Percentiles rank a stretch among this genome's conserved stretches.
phyloP scores from a whole-genome alignment of 495 filamentous ascomycete genomes.

The Glarea lozoyensis region DNA sequence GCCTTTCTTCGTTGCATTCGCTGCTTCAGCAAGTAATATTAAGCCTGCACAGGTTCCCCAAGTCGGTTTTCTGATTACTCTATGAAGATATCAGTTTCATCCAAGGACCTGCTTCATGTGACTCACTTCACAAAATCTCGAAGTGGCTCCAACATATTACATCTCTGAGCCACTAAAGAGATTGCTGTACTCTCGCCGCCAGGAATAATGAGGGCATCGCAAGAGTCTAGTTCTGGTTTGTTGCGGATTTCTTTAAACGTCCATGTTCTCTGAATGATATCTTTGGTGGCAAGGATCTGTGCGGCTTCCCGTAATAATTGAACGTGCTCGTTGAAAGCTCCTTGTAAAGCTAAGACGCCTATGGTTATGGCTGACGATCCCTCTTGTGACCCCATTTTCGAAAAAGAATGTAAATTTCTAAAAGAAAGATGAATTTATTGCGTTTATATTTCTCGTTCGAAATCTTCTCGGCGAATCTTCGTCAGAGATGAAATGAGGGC shows the following conservation, averaged over 20 bases:
- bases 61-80: constrained; percentile 65
- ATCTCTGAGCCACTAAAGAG: constrained; percentile 75
- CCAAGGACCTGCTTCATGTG: neutral
- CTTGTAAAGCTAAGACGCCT: constrained; percentile 86
- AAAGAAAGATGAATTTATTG: too few relatives aligned
- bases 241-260: constrained; percentile 75
- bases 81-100: constrained; percentile 13
- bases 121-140: constrained; percentile 89
- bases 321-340: constrained; percentile 86
- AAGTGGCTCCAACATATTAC: constrained; percentile 73
- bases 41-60: constrained; percentile 97
- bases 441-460: too few relatives aligned
- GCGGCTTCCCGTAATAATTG: constrained; percentile 64
- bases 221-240: constrained; percentile 53
- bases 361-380: too few relatives aligned
- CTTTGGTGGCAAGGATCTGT: constrained; percentile 23
- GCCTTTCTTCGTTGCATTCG: constrained; percentile 79
- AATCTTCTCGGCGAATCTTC: too few relatives aligned
- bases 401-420: neutral
- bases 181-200: constrained; percentile 95
- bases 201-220: constrained; percentile 81
- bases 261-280: constrained; percentile 25
- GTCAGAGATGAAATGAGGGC: too few relatives aligned
- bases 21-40: constrained; percentile 82
- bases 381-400: too few relatives aligned